Base-by-base conservation (phyloP, 2,329 filamentous ascomycete species). In the Fusarium multiceps region DNA sequence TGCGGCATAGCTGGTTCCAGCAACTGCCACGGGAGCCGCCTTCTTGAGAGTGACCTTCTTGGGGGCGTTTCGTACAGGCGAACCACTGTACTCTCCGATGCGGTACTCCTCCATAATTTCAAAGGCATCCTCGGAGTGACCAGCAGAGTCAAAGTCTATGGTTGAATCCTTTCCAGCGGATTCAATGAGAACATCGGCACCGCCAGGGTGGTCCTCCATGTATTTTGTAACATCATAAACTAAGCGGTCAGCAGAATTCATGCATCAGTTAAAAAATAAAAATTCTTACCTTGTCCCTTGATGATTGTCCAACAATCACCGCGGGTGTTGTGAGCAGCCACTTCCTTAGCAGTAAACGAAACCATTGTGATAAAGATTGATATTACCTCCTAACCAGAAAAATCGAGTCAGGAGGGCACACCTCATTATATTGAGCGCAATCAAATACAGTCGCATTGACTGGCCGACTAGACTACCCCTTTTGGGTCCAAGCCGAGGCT, bases 101-200 rank as follows among this genome's bases (percentile, higher is more conserved):
- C 68, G 68, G 55, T 77, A 82, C 14, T 75, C 63, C 4, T 75
- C 76, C 78, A 85, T 80, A 48, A 83, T 80, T 41, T 83, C 82
- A 53, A 74, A 78, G 4, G 83, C 83, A 58, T 85, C 84, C 25
- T 93, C 91, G 48, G 91, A 93, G 83, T 97, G 93, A 46, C 93
- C 93, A 40, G 93, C 92, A 75, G 94, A 91, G 81, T 96, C 92
- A 75, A 94, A 96, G 43, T 89, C 91, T 77, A 93, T 90, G 45
- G 91, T 93, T 49, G 91, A 90, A 80, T 96, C 92, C 72, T 90
- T 89, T 60, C 93, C 93, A 72, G 86, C 92, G 28, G 93, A 90
- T 68, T 95, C 93, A 63, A 93, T 84, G 42, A 96, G 84, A 63
- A 94, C 88, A 76, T 94, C 92, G 75, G 91, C 89, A 77, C 93